Base-by-base conservation (phyloP, 805 yeast genomes). In the Kazachstania bromeliacearum region DNA sequence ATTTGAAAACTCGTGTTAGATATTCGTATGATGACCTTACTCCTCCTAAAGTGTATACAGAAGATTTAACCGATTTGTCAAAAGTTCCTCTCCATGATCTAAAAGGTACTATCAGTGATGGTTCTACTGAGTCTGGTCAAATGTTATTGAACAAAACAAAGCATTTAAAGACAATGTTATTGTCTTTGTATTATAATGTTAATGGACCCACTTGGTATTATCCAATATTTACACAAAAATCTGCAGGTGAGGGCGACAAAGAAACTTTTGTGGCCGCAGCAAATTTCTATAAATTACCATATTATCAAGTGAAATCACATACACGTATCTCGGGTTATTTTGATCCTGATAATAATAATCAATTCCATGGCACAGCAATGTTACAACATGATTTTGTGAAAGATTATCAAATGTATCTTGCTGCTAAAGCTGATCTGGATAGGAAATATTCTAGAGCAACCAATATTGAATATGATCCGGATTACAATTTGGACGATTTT, bases 181-280 rank as follows among this genome's bases (percentile, higher is more conserved):
- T 80, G 31, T 67, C 82, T 3, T 65, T 77, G 24, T 81, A 79
- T 56, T 81, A 81, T 55, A 80, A 80, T 50, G 62, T 77, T 4
- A 63, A 63, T 55, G 92, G 92, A 0, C 85, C 85, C 13, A 58
- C 69, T 19, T 76, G 68, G 58, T 81, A 75, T 54, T 81, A 80
- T 52, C 84, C 81, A 21, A 59, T 81, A 36, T 63, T 81, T 45
- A 75, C 85, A 0, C 92, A 81, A 55, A 85, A 84, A n/a, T 70
- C 79, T 25, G 82, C 84, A 1, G 88, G 89, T 19, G 80, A 80
- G 57, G 89, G 88, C 39, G 88, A 81, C 53, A 79, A 79, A 51
- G 88, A 81, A 47, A 77, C 87, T 0, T 79, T 79, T 47, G 70
- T 73, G 16, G 73, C 79, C 2, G 83, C 84, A 0, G 79, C 82